Evolutionary conservation across 345 rosid species (phyloP).

Genomic region (Brassica cretica): DNA sequence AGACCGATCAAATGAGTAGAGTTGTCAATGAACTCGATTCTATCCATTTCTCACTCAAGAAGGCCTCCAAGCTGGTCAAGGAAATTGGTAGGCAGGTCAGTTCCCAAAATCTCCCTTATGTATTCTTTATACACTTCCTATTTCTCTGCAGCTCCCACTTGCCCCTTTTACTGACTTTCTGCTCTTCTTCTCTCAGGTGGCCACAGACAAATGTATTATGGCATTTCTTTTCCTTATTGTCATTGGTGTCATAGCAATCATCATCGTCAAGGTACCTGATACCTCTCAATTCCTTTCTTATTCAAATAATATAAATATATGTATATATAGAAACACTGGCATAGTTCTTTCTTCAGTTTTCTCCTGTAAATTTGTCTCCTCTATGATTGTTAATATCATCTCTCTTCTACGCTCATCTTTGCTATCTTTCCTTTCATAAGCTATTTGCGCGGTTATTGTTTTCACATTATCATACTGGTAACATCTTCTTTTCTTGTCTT

Average conservation of each 20-base stretch:
- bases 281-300: slow-evolving; percentile 9
- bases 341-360: background rate
- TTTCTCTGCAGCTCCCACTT: background rate
- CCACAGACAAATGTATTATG: slow-evolving; percentile 94
- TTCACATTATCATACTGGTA: slow-evolving; percentile 10
- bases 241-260: slow-evolving; percentile 77
- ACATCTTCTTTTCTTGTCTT: slow-evolving; percentile 2
- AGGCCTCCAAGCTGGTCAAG: slow-evolving; percentile 90
- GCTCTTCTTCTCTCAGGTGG: slow-evolving; percentile 60
- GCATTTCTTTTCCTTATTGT: slow-evolving; percentile 79
- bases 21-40: slow-evolving; percentile 94
- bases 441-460: background rate
- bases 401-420: background rate
- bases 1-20: slow-evolving; percentile 99
- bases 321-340: background rate
- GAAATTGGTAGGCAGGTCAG: slow-evolving; percentile 98
- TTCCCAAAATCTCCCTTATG: slow-evolving; percentile 39
- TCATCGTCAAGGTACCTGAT: slow-evolving; percentile 91
- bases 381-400: background rate
- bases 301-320: background rate
- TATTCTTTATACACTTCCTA: slow-evolving; percentile 21
- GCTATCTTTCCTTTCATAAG: slow-evolving; percentile 11
- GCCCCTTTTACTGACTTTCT: slow-evolving; percentile 27
- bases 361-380: slow-evolving; percentile 2
- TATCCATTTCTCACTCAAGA: slow-evolving; percentile 90